Evolutionary conservation across 805 yeast genomes (phyloP).

Genomic region (Komagataella mondaviorum): DNA sequence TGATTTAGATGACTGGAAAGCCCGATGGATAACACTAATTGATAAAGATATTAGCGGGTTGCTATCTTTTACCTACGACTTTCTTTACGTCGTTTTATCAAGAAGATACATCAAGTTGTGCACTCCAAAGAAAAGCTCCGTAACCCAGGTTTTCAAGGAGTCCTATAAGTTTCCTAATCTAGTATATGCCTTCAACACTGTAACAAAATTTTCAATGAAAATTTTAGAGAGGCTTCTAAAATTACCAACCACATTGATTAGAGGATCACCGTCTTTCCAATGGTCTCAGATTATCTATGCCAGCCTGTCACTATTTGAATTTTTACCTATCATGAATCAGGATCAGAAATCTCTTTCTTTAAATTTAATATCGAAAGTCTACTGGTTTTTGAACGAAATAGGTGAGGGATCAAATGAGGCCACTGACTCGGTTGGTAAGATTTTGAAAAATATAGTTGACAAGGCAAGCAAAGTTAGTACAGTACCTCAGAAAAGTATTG

Average conservation of each 20-base stretch:
- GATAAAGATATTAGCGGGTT: constrained; percentile 34
- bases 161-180: not conserved
- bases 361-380: constrained; percentile 34
- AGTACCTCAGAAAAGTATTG: not conserved
- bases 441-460: constrained; percentile 37
- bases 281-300: constrained; percentile 41
- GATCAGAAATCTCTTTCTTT: constrained; percentile 27
- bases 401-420: constrained; percentile 47
- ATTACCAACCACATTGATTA: constrained; percentile 30
- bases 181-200: constrained; percentile 18
- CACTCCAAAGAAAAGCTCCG: not conserved
- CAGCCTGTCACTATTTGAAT: constrained; percentile 37
- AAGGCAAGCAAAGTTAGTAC: constrained; percentile 16
- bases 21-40: constrained; percentile 29
- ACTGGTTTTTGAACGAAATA: constrained; percentile 44
- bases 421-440: constrained; percentile 44
- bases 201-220: constrained; percentile 27
- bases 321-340: constrained; percentile 22
- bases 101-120: constrained; percentile 17
- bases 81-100: constrained; percentile 27
- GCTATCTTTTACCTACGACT: constrained; percentile 32
- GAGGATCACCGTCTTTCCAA: constrained; percentile 41
- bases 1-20: constrained; percentile 31
- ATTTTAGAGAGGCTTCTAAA: constrained; percentile 29
- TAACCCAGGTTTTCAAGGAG: not conserved